These are phyloP conservation scores for Trichoderma endophyticum DNA, from an alignment of 2,329 filamentous ascomycete species.

Conservation along the genomic window DNA sequence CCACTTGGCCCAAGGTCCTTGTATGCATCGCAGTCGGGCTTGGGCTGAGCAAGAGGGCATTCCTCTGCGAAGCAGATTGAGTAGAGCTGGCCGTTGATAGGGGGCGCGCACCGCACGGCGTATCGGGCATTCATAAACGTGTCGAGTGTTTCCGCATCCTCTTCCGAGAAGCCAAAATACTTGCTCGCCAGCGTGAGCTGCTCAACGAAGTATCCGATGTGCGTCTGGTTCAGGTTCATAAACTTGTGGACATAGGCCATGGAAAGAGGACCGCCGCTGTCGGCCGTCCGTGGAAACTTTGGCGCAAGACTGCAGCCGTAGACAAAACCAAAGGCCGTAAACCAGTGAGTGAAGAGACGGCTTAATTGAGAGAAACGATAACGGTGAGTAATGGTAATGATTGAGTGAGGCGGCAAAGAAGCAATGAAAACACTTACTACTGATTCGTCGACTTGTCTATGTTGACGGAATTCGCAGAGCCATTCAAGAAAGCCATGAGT, in stretches of 20 bases:
- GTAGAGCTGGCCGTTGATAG: constrained; percentile 24
- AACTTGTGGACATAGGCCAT: constrained; percentile 34
- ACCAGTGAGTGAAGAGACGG: constrained; percentile 31
- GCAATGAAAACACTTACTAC: constrained; percentile 25
- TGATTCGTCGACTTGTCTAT: constrained; percentile 29
- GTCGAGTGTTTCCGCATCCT: constrained; percentile 25
- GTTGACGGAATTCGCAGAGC: constrained; percentile 22
- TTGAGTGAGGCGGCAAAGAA: neutral
- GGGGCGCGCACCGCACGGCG: constrained; percentile 29
- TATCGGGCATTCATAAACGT: constrained; percentile 28
- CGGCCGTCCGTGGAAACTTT: constrained; percentile 21
- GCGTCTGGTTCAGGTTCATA: constrained; percentile 31
- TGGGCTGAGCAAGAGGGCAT: constrained; percentile 29
- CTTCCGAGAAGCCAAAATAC: constrained; percentile 29
- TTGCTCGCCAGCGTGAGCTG: constrained; percentile 27
- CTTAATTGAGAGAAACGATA: constrained; percentile 16
- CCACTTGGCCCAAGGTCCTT: constrained; percentile 24
- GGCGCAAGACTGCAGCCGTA: constrained; percentile 27
- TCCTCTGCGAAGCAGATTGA: constrained; percentile 29
- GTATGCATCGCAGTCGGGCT: constrained; percentile 29
- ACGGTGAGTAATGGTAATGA: neutral
- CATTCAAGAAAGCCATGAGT: constrained; percentile 27
- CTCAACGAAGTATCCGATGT: constrained; percentile 32
- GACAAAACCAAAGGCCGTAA: constrained; percentile 28
- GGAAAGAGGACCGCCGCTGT: constrained; percentile 21